phyloP scores from a whole-genome alignment of 768 basidiomycete species.

The Russula brevipes region DNA sequence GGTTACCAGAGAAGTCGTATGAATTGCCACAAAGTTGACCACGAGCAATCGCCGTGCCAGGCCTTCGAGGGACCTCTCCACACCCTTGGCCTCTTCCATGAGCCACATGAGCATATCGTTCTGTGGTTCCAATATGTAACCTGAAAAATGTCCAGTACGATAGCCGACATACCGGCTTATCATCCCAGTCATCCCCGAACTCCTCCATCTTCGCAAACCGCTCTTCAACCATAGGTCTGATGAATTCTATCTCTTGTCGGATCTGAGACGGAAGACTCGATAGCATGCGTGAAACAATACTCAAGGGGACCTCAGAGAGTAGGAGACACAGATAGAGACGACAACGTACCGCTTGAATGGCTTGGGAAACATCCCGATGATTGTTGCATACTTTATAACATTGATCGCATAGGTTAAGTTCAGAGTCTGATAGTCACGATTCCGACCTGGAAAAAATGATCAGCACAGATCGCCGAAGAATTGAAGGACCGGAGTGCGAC shows the following conservation, averaged over 20 bases:
- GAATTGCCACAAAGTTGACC: conserved; percentile 37
- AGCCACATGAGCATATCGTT: conserved; percentile 47
- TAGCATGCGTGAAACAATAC: conserved; percentile 20
- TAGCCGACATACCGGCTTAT: conserved; percentile 27
- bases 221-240: conserved; percentile 20
- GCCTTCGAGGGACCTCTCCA: conserved; percentile 32
- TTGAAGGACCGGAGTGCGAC: not conserved
- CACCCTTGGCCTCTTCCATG: conserved; percentile 35
- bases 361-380: conserved; percentile 34
- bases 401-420: conserved; percentile 33
- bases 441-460: conserved; percentile 28
- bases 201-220: conserved; percentile 25
- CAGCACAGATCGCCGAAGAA: not conserved
- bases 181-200: conserved; percentile 26
- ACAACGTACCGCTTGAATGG: conserved; percentile 35
- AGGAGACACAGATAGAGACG: not conserved
- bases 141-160: not conserved
- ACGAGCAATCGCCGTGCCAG: conserved; percentile 30
- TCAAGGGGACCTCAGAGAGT: conserved; percentile 2
- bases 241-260: conserved; percentile 10
- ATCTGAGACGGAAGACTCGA: conserved; percentile 20
- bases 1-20: conserved; percentile 31
- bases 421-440: conserved; percentile 31
- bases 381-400: conserved; percentile 28
- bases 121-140: conserved; percentile 25